Conservation (phyloP, 2,329 filamentous ascomycete species). For the Cadophora malorum region DNA sequence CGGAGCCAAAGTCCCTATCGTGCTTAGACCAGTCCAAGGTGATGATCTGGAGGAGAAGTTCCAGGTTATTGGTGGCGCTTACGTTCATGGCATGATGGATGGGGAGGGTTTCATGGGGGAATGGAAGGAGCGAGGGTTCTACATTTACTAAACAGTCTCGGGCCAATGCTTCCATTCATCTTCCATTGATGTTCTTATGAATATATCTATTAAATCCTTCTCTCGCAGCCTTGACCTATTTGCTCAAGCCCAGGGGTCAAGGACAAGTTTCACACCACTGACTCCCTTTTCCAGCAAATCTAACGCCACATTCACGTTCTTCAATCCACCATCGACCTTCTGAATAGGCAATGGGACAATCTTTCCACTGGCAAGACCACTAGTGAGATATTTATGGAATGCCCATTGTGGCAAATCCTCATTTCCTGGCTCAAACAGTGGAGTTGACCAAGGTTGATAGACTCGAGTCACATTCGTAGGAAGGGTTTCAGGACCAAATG, state of each 20-base stretch:
- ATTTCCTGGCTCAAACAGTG: conserved; percentile 34
- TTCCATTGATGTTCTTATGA: too few species aligned
- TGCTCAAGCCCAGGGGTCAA: conserved; percentile 20
- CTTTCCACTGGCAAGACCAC: not conserved
- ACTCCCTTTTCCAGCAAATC: conserved; percentile 42
- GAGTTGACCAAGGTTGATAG: conserved; percentile 38
- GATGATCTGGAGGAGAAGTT: not conserved
- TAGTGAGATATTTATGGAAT: conserved; percentile 10
- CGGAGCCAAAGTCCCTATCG: conserved; percentile 5
- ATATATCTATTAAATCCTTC: too few species aligned
- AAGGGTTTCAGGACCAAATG: conserved; percentile 30
- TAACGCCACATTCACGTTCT: conserved; percentile 25
- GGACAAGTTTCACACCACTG: conserved; percentile 45
- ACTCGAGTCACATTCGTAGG: conserved; percentile 37
- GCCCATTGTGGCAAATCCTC: conserved; percentile 13
- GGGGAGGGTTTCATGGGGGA: not conserved
- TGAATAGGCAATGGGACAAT: conserved; percentile 1
- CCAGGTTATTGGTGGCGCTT: not conserved
- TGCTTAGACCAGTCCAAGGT: not conserved
- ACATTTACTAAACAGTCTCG: not conserved
- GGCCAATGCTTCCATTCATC: not conserved
- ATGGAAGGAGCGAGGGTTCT: not conserved
- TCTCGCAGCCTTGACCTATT: too few species aligned
- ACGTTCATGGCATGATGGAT: conserved; percentile 15
- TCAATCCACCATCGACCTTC: conserved; percentile 22